Evolutionary conservation across 345 rosid species (phyloP).

Genomic region (Populus nigra): DNA sequence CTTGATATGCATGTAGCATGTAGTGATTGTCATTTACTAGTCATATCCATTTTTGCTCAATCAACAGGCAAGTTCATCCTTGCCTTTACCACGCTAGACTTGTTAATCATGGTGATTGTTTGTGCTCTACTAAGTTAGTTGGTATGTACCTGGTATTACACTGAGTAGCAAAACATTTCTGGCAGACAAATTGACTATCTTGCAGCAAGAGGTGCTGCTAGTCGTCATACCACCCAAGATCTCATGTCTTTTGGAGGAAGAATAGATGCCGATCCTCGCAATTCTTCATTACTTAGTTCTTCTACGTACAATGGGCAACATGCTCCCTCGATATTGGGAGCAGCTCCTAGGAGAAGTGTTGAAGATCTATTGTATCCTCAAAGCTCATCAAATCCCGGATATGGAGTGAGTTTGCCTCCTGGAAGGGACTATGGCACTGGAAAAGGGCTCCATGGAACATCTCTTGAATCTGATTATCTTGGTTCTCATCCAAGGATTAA

Average conservation of each 20-base stretch:
- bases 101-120: constrained; percentile 24
- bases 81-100: constrained; percentile 18
- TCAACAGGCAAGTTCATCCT: constrained; percentile 28
- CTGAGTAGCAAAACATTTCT: constrained; percentile 86
- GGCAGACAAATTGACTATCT: constrained; percentile 93
- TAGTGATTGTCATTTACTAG: constrained; percentile 1
- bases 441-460: constrained; percentile 69
- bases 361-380: constrained; percentile 74
- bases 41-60: constrained; percentile 3
- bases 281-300: constrained; percentile 54
- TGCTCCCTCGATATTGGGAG: constrained; percentile 83
- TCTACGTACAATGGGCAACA: constrained; percentile 70
- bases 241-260: constrained; percentile 74
- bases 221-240: constrained; percentile 72
- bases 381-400: constrained; percentile 83
- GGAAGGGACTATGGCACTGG: constrained; percentile 91
- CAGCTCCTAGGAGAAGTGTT: constrained; percentile 75
- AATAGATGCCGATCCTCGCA: constrained; percentile 67
- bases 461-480: constrained; percentile 69
- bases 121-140: constrained; percentile 32
- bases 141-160: constrained; percentile 38
- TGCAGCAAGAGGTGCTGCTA: constrained; percentile 73
- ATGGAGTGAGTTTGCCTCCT: constrained; percentile 98
- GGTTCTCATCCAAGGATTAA: constrained; percentile 61
- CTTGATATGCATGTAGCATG: constrained; percentile 9